Base-by-base conservation (phyloP, 352 stramenopile species). In the Phytophthora boehmeriae region DNA sequence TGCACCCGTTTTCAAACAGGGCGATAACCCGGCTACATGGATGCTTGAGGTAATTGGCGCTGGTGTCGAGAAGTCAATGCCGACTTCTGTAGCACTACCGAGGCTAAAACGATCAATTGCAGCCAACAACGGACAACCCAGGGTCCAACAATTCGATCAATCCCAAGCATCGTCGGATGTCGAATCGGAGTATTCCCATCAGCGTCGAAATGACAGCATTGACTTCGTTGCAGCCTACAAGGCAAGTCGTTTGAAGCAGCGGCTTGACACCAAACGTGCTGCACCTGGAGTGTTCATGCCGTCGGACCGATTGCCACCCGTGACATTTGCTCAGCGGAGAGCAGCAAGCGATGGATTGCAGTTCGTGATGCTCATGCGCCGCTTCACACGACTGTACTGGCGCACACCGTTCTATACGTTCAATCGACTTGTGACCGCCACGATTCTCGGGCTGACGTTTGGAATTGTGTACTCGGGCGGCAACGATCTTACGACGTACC, bases 1-100 rank as follows among this genome's bases (percentile, higher is more conserved):
- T 46, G 59, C 66, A 2, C 42, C 67, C 5, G 46, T 25, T 9
- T 92, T 96, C 49, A 75, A 77, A 16, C 60, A 56, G 49, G 82
- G 81, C 38, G 78, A 91, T 55, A 96, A 97, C 34, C 87, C 90
- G 20, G 86, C 88, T 9, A 92, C 90, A 5, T 97, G 88, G 88
- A 95, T 97, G 78, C 69, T 97, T 5, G 75, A 89, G 36, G 71
- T 75, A 8, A 83, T 88, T 50, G 74, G 74, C 38, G 76, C 82
- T 44, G 80, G 71, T 38, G 60, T 80, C n/a, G 66, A 71, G 59
- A 74, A 70, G 43, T 32, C 28, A 50, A 67, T 66, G 14, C 25
- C 27, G 1, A 60, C 56, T 45, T 43, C 56, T 4, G 44, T 42
- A 11, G n/a, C 43, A 3, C 35, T 48, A 8, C 39, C 49, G 14